Conservation (phyloP, 352 stramenopile species). For the Globisporangium perplexum region DNA sequence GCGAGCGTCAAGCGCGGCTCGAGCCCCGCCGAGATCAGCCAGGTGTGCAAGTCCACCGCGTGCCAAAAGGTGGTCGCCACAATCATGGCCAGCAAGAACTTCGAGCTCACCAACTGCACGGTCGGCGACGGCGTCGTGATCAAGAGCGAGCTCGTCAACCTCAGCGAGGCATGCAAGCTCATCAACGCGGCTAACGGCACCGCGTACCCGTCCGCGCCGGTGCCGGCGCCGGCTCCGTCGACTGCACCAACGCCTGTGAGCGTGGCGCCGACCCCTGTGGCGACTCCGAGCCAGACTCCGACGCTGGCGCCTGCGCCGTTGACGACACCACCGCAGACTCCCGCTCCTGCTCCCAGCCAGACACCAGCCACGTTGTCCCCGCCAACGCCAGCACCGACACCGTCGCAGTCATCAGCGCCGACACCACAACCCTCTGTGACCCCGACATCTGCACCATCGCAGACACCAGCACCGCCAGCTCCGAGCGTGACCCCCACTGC, state of each 20-base stretch:
- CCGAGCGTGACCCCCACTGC: not conserved
- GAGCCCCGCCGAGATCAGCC: constrained; percentile 27
- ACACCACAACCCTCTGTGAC: not conserved
- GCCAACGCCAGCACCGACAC: not conserved
- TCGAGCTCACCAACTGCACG: constrained; percentile 49
- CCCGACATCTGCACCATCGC: constrained; percentile 1
- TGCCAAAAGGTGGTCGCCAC: constrained; percentile 39
- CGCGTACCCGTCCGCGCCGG: constrained; percentile 4
- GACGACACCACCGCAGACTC: not conserved
- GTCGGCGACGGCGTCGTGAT: constrained; percentile 43
- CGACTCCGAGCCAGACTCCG: not conserved
- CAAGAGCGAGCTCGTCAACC: constrained; percentile 38
- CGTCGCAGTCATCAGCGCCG: not conserved
- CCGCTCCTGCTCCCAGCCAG: not conserved
- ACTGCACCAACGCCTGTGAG: not conserved
- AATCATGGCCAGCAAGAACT: constrained; percentile 39
- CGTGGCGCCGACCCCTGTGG: not conserved
- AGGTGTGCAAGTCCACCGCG: constrained; percentile 32
- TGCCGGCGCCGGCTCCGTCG: not conserved
- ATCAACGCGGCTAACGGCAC: constrained; percentile 13
- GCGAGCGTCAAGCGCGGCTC: constrained; percentile 26
- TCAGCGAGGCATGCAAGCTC: constrained; percentile 33
- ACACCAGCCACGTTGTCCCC: not conserved
- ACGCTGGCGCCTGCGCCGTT: not conserved
- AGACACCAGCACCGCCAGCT: not conserved